Percentiles rank a stretch among this genome's conserved stretches.
Evolutionary conservation across 768 basidiomycete species (phyloP).

Genomic region (Kwoniella europaea): DNA sequence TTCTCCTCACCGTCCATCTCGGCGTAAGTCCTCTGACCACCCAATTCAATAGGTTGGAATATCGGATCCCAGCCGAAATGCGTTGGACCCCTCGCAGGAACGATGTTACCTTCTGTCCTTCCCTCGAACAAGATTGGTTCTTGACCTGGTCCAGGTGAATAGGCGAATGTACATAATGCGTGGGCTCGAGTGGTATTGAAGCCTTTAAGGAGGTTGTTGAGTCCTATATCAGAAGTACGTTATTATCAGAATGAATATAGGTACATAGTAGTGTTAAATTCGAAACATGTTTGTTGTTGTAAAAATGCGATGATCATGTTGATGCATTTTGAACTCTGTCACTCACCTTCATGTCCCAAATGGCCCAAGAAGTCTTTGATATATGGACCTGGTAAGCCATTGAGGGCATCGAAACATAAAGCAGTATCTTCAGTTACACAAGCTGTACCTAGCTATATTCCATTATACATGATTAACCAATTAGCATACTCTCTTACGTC

Average conservation of each 20-base stretch:
- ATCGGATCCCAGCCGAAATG: constrained; percentile 90
- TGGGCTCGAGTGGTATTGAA: constrained; percentile 80
- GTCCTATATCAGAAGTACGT: constrained; percentile 60
- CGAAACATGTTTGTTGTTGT: not conserved
- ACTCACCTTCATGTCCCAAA: constrained; percentile 79
- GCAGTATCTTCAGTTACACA: constrained; percentile 78
- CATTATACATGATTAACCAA: not conserved
- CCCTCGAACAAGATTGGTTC: constrained; percentile 87
- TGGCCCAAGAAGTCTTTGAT: constrained; percentile 89
- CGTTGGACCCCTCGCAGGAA: constrained; percentile 76
- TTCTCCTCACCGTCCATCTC: constrained; percentile 71
- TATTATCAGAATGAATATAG: constrained; percentile 1
- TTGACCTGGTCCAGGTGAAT: constrained; percentile 75
- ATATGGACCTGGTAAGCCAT: constrained; percentile 93
- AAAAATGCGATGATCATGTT: not conserved
- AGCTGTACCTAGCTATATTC: constrained; percentile 48
- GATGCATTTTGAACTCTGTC: not conserved
- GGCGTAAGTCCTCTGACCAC: constrained; percentile 77
- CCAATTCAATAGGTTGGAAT: constrained; percentile 71
- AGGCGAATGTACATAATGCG: constrained; percentile 95
- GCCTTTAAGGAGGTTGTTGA: constrained; percentile 79
- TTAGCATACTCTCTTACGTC: too few species aligned
- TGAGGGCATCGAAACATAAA: constrained; percentile 83
- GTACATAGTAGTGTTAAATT: too few species aligned
- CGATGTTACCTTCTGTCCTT: constrained; percentile 84